Evolutionary conservation across 768 basidiomycete genomes (phyloP), one percentile per base, ranked within the genome.

Genomic region (Chalciporus piperatus): DNA sequence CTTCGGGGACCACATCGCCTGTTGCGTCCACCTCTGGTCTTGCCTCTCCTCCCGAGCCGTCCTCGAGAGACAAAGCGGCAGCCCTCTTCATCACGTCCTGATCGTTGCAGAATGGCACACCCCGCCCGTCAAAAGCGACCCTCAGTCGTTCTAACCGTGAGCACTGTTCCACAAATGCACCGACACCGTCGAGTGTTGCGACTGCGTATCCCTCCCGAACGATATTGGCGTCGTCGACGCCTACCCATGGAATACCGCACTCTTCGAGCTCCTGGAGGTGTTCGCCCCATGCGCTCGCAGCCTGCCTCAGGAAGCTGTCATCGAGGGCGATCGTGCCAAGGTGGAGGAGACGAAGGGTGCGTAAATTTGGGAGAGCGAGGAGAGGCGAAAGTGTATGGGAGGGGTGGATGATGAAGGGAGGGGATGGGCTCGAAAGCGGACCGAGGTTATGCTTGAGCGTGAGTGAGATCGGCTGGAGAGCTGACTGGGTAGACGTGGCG

Each of bases 241-340:
- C 50, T 7, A 52, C 47, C 66, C 68, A 68, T n/a, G 65, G 60
- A 38, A 68, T 54, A 22, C 66, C 62, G 14, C 59, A 60, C 41
- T 69, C 59, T 30, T 59, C 56, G 1, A 68, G 48, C n/a, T 62
- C 64, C 17, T 62, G 62, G 16, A 68, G 50, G 33, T 60, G 55
- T 3, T 43, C 22, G 11, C 60, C 57, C 67, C 67, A 68, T 1
- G 66, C 68, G 12, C 39, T 48, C 17, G 60, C 68, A 1, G 62
- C 68, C 9, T 59, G 54, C 8, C 46, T 54, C 35, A 68, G 32
- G 47, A 68, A 68, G 2, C 39, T 54, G 27, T 68, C 64, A 23
- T 68, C 60, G 13, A 70, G 51, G 28, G 62, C 57, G 16, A 70
- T 54, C 33, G 57, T 59, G 12, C 68, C 67, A 0, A 66, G 56